phyloP scores from a whole-genome alignment of 2,329 filamentous ascomycete species.

The Lecanicillium sp. region DNA sequence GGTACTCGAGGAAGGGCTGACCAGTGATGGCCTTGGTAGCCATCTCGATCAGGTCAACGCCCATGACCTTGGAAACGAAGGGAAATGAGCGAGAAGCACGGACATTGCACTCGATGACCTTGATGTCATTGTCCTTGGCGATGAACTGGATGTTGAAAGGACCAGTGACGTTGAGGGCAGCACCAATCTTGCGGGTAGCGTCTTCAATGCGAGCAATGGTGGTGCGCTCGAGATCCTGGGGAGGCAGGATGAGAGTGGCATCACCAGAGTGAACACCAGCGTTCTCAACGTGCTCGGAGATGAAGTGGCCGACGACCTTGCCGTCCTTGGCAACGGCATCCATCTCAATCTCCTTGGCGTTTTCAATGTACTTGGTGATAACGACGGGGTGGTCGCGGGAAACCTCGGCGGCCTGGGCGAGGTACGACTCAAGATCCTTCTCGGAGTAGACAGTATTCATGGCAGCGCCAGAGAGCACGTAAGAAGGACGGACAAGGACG shows the following conservation, averaged over 20 bases:
- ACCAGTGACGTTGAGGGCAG: slow-evolving; percentile 89
- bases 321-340: slow-evolving; percentile 92
- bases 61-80: slow-evolving; percentile 98
- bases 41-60: slow-evolving; percentile 96
- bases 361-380: slow-evolving; percentile 99
- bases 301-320: slow-evolving; percentile 87
- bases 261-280: slow-evolving; percentile 98
- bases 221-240: slow-evolving; percentile 83
- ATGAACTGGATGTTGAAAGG: slow-evolving; percentile 99
- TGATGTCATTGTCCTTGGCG: slow-evolving; percentile 98
- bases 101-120: slow-evolving; percentile 99
- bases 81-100: slow-evolving; percentile 94
- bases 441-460: slow-evolving; percentile 99
- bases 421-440: slow-evolving; percentile 81
- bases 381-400: slow-evolving; percentile 95
- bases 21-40: slow-evolving; percentile 95
- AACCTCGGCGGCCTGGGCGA: slow-evolving; percentile 86
- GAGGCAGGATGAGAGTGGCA: slow-evolving; percentile 88
- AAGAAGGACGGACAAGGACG: slow-evolving; percentile 90
- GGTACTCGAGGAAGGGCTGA: slow-evolving; percentile 75
- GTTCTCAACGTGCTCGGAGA: slow-evolving; percentile 98
- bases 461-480: slow-evolving; percentile 91
- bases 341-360: slow-evolving; percentile 99
- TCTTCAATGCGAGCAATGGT: slow-evolving; percentile 90
- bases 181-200: slow-evolving; percentile 90